Base-by-base conservation (phyloP, 1,284 basidiomycete genomes). In the Ganoderma multipileum region DNA sequence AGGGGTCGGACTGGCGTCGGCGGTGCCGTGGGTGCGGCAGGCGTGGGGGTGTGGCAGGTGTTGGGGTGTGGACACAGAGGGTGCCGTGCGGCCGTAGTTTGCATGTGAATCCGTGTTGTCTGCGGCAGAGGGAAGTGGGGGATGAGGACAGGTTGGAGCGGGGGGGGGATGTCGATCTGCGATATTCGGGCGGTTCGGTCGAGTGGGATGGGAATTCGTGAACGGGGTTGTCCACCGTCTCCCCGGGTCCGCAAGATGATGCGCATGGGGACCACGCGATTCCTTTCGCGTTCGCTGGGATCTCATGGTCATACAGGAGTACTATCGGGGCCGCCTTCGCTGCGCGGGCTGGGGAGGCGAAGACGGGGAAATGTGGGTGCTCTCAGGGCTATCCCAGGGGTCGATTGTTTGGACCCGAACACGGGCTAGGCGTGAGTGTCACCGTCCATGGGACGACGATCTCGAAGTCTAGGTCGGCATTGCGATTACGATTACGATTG, bases 251-350 rank as follows among this genome's bases (percentile, higher is more conserved):
- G 74, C 71, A 75, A 75, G 18, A 74, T 73, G 63, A 47, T 47
- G 44, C 11, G 44, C 16, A 42, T 3, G 76, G 78, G 1, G 77
- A 78, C 73, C 76, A 78, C 9, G 75, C 73, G 11, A 69, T 74
- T 9, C 66, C 69, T 42, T 74, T 58, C 16, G 54, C 61, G 26
- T 59, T 70, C 38, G 70, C 66, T 9, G 75, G 74, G 47, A 77
- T 76, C 63, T 78, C 78, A 68, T 79, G 23, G 47, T 52, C 47
- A 79, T 41, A 78, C 70, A 33, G 47, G 47, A 52, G 47, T 52
- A 52, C 2, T 23, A 52, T 52, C 47, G 47, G 47, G 9, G 38
- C 23, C 42, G 57, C 63, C 28, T 52, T 33, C 20, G 47, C 42
- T 9, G 18, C 41, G 42, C 39, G 33, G 38, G 36, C 23, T 18